Evolutionary conservation across 306 rosid genomes (phyloP).

Genomic region (Glycyrrhiza uralensis): DNA sequence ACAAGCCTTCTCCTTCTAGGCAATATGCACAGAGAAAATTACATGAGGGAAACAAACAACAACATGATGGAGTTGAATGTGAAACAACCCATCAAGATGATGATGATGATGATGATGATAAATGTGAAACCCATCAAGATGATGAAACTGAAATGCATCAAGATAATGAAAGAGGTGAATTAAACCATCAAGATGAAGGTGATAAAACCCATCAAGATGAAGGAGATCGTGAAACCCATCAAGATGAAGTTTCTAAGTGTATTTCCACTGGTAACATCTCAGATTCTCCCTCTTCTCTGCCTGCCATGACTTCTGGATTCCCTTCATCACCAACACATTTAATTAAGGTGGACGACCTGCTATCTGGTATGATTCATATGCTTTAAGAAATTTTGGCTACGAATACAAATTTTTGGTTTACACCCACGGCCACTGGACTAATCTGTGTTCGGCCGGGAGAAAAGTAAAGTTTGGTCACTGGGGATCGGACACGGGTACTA

Average conservation of each 20-base stretch:
- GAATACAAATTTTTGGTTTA: too few species aligned
- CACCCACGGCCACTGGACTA: too few species aligned
- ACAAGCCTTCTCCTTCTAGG: constrained; percentile 92
- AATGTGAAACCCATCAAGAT: constrained; percentile 35
- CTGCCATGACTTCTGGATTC: constrained; percentile 38
- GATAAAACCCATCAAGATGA: constrained; percentile 29
- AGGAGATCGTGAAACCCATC: constrained; percentile 37
- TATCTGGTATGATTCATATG: constrained; percentile 48
- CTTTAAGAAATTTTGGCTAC: constrained; percentile 1
- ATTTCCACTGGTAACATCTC: constrained; percentile 33
- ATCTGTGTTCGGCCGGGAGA: too few species aligned
- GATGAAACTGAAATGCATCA: constrained; percentile 43
- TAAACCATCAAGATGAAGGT: constrained; percentile 45
- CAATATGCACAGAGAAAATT: constrained; percentile 74
- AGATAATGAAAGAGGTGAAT: constrained; percentile 38
- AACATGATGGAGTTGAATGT: constrained; percentile 46
- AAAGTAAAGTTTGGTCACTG: too few species aligned
- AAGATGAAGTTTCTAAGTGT: constrained; percentile 48
- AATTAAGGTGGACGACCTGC: constrained; percentile 41
- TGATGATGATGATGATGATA: too few species aligned
- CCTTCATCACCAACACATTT: constrained; percentile 38
- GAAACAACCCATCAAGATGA: constrained; percentile 49
- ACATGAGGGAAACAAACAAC: constrained; percentile 50
- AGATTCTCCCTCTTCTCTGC: constrained; percentile 34
- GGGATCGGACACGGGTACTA: too few species aligned